phyloP scores from a whole-genome alignment of 495 filamentous ascomycete genomes.

The Jackrogersella multiformis region DNA sequence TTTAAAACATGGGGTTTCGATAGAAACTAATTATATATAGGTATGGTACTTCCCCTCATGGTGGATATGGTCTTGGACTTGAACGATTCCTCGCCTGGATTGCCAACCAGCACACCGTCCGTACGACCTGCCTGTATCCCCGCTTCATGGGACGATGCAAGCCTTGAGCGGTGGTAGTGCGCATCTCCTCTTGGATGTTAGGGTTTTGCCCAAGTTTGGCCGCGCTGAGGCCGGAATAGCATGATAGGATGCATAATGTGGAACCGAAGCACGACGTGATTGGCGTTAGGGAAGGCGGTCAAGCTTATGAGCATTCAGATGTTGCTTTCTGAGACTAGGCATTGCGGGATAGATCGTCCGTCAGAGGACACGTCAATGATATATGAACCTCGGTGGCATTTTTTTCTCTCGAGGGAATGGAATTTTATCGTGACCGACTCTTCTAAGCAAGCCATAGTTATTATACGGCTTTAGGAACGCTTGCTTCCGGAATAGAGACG shows the following conservation, averaged over 20 bases:
- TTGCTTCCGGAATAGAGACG: slow-evolving; percentile 4
- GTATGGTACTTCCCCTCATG: slow-evolving; percentile 93
- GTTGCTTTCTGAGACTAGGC: slow-evolving; percentile 22
- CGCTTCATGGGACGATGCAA: slow-evolving; percentile 94
- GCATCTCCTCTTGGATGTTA: slow-evolving; percentile 9
- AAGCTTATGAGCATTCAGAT: slow-evolving; percentile 20
- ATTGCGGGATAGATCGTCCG: slow-evolving; percentile 13
- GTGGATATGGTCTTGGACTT: slow-evolving; percentile 93
- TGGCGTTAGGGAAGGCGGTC: slow-evolving; percentile 37
- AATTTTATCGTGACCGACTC: slow-evolving; percentile 17
- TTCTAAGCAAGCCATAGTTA: slow-evolving; percentile 14
- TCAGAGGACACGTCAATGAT: slow-evolving; percentile 15
- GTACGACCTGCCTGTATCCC: slow-evolving; percentile 90
- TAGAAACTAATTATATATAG: slow-evolving; percentile 57
- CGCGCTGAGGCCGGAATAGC: slow-evolving; percentile 12
- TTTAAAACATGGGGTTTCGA: neutral
- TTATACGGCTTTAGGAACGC: neutral
- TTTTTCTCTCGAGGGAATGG: neutral
- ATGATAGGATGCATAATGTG: slow-evolving; percentile 4
- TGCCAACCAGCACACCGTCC: slow-evolving; percentile 89
- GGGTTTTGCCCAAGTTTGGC: slow-evolving; percentile 15
- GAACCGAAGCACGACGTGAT: slow-evolving; percentile 18
- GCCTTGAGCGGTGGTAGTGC: slow-evolving; percentile 62
- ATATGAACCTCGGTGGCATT: neutral
- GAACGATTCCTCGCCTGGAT: slow-evolving; percentile 98